These are phyloP conservation scores for Xylariaceae sp. DNA, from an alignment of 2,329 filamentous ascomycete genomes.

Conservation along the genomic window DNA sequence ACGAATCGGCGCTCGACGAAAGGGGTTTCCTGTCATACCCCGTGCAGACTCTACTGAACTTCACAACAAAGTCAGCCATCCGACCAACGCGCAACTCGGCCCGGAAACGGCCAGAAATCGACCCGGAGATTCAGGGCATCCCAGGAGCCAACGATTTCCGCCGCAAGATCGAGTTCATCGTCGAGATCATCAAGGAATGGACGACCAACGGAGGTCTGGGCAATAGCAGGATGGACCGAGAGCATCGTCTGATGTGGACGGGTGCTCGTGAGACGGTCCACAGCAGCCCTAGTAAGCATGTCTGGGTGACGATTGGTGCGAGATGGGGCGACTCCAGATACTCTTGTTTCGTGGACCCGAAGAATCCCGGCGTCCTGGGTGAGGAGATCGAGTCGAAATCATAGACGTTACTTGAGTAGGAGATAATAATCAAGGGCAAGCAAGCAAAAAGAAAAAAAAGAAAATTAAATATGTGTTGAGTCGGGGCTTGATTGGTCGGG, in stretches of 20 bases:
- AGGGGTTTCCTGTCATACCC: slow-evolving; percentile 68
- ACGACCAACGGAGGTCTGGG: slow-evolving; percentile 64
- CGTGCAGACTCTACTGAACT: slow-evolving; percentile 68
- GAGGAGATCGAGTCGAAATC: slow-evolving; percentile 46
- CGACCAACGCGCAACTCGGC: slow-evolving; percentile 39
- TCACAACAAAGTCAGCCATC: slow-evolving; percentile 44
- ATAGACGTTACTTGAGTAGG: slow-evolving; percentile 13
- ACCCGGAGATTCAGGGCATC: slow-evolving; percentile 55
- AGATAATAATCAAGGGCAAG: neutral
- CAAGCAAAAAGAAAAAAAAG: neutral
- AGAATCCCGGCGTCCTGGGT: slow-evolving; percentile 48
- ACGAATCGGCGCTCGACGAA: slow-evolving; percentile 63
- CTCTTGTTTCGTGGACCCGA: slow-evolving; percentile 51
- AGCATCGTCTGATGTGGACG: slow-evolving; percentile 52
- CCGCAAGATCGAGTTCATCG: slow-evolving; percentile 68
- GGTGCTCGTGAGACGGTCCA: slow-evolving; percentile 53
- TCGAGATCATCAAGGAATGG: slow-evolving; percentile 65
- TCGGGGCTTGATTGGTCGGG: neutral
- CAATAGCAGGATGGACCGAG: slow-evolving; percentile 54
- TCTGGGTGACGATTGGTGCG: slow-evolving; percentile 65
- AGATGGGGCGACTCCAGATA: slow-evolving; percentile 53
- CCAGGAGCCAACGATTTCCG: slow-evolving; percentile 69
- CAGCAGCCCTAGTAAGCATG: slow-evolving; percentile 54
- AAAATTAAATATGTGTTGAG: neutral
- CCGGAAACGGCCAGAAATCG: slow-evolving; percentile 55